Base-by-base conservation (phyloP, 2,329 filamentous ascomycete genomes). In the Massarina eburnea region DNA sequence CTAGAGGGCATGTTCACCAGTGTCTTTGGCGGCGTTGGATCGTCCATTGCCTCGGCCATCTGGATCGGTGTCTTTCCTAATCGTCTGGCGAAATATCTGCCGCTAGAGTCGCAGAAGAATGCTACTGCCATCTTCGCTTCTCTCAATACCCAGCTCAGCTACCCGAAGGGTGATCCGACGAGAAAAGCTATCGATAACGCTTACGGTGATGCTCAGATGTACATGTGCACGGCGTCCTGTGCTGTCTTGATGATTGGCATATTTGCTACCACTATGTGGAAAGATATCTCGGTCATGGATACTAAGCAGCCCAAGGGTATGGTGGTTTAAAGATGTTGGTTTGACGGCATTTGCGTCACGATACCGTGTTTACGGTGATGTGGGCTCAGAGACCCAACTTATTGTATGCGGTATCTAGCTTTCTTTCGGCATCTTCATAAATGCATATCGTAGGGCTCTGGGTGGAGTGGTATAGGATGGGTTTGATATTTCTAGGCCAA, bases 31-130 rank as follows among this genome's bases (percentile, higher is more conserved):
- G 65, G 64, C 3, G 59, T 70, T 14, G 68, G 68, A 3, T 51
- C 45, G 29, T 77, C 83, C 1, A 74, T 88, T 32, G 77, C 83
- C 0, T 77, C 76, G 0, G 81, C 82, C 2, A 80, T 88, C 48
- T 88, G 83, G 83, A 81, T 78, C 0, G 72, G 75, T 43, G 75
- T 76, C 1, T 78, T 86, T 46, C 76, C 75, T 4, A 62, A 71
- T 15, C 74, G 75, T 20, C 69, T 85, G 19, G 52, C 19, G 2
- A 41, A 46, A 29, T 45, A 52, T 22, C 70, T 84, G 0, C 80
- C 80, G 15, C 12, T 15, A 8, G 20, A 18, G 3, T 40, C 29
- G n/a, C 67, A 72, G 58, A 57, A 58, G 34, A 73, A 62, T 22
- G 40, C 40, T 24, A 61, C 64, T 1, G 58, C 52, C 22, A 65